phyloP scores from a whole-genome alignment of 2,329 filamentous ascomycete genomes.

The Neonectria magnoliae region DNA sequence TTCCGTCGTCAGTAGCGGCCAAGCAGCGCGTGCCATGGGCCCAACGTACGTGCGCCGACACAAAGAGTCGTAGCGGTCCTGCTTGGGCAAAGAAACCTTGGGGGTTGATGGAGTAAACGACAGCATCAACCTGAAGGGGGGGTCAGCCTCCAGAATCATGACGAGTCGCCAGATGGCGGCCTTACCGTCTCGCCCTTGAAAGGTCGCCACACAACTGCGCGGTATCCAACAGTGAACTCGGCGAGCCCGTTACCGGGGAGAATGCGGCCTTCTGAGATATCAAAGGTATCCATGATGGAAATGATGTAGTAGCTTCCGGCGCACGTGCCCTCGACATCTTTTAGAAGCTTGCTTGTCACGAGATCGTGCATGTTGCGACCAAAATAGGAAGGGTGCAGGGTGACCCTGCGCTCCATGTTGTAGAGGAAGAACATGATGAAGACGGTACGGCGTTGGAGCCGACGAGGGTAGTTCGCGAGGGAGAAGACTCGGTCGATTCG shows the following conservation, averaged over 20 bases:
- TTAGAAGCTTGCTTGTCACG: slow-evolving; percentile 87
- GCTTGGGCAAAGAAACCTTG: slow-evolving; percentile 92
- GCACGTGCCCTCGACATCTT: slow-evolving; percentile 94
- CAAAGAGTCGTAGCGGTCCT: slow-evolving; percentile 81
- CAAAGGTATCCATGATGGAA: slow-evolving; percentile 95
- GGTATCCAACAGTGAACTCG: slow-evolving; percentile 94
- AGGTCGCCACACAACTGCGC: slow-evolving; percentile 95
- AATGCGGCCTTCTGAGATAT: slow-evolving; percentile 93
- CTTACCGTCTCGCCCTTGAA: slow-evolving; percentile 98
- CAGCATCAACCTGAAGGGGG: slow-evolving; percentile 81
- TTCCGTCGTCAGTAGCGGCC: slow-evolving; percentile 22
- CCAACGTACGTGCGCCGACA: slow-evolving; percentile 79
- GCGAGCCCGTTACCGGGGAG: slow-evolving; percentile 91
- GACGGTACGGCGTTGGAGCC: slow-evolving; percentile 7
- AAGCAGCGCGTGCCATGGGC: not conserved
- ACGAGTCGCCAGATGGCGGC: slow-evolving; percentile 27
- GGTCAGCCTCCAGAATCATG: slow-evolving; percentile 43
- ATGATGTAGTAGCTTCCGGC: slow-evolving; percentile 98
- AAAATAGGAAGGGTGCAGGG: slow-evolving; percentile 96
- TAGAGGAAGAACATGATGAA: slow-evolving; percentile 93
- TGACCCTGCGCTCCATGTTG: slow-evolving; percentile 93
- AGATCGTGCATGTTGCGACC: slow-evolving; percentile 92
- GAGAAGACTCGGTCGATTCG: slow-evolving; percentile 8
- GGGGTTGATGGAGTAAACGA: slow-evolving; percentile 89
- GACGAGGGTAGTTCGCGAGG: slow-evolving; percentile 12